phyloP scores from a whole-genome alignment of 1,284 basidiomycete species.

The Puccinia polysora region DNA sequence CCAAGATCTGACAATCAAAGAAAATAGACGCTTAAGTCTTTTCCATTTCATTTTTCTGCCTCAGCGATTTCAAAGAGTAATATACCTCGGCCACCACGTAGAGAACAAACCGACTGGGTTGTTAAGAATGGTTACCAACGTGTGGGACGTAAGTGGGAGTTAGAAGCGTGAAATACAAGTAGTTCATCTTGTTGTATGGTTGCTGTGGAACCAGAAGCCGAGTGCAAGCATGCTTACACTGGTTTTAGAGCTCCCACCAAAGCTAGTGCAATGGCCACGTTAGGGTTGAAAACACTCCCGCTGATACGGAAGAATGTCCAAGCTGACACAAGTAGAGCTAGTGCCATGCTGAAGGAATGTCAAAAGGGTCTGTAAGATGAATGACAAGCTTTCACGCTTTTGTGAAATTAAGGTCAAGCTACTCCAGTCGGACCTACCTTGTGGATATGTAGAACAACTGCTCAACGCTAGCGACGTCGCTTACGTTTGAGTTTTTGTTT shows the following conservation, averaged over 20 bases:
- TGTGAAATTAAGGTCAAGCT: not conserved
- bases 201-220: no score
- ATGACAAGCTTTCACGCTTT: not conserved
- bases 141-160: no score
- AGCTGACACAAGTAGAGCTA: constrained; percentile 63
- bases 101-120: constrained; percentile 32
- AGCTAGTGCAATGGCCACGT: constrained; percentile 31
- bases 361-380: not conserved
- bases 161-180: no score
- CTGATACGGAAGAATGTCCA: constrained; percentile 43
- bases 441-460: constrained; percentile 49
- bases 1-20: constrained; percentile 37
- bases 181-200: no score
- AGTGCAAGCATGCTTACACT: constrained; percentile 7
- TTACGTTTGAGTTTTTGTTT: constrained; percentile 44
- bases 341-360: constrained; percentile 57
- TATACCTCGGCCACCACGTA: constrained; percentile 35
- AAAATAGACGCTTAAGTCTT: not conserved
- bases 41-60: no score
- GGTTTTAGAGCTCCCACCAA: constrained; percentile 28
- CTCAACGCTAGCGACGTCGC: constrained; percentile 53
- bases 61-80: not conserved
- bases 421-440: not conserved
- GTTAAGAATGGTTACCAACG: no score
- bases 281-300: constrained; percentile 42